Conservation (phyloP, 768 basidiomycete genomes). For the Phlebiopsis gigantea region DNA sequence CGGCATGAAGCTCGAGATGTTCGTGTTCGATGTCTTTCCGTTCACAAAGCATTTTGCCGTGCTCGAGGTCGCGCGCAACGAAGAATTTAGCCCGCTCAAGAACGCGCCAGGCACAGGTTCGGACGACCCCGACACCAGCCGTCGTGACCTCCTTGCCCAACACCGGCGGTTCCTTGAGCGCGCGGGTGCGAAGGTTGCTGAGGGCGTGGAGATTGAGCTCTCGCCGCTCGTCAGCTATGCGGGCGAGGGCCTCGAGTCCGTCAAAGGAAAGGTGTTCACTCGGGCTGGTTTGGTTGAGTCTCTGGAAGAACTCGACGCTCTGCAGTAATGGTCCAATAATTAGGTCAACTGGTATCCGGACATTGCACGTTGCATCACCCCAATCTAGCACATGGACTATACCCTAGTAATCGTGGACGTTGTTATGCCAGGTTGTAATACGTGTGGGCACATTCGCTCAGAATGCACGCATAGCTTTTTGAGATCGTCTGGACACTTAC, state of each 20-base stretch:
- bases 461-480: neutral
- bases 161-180: conserved; percentile 77
- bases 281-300: conserved; percentile 66
- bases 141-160: conserved; percentile 83
- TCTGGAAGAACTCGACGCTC: conserved; percentile 66
- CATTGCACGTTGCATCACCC: neutral
- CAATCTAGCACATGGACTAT: conserved; percentile 6
- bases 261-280: conserved; percentile 73
- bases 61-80: conserved; percentile 78
- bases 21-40: conserved; percentile 99
- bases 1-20: conserved; percentile 98
- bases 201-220: conserved; percentile 84
- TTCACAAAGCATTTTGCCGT: conserved; percentile 80
- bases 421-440: conserved; percentile 6
- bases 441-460: neutral
- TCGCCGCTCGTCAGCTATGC: conserved; percentile 86
- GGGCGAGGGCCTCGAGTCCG: conserved; percentile 81
- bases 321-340: conserved; percentile 47
- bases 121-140: conserved; percentile 88
- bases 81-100: conserved; percentile 97
- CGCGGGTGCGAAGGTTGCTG: conserved; percentile 69
- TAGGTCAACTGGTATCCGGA: neutral
- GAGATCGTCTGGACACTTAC: neutral
- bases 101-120: conserved; percentile 91
- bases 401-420: conserved; percentile 8